A percentile compares a stretch with the other conserved stretches of the same genome.
phyloP scores from a whole-genome alignment of 1,139 yeast genomes.

The Wickerhamomyces sp. region DNA sequence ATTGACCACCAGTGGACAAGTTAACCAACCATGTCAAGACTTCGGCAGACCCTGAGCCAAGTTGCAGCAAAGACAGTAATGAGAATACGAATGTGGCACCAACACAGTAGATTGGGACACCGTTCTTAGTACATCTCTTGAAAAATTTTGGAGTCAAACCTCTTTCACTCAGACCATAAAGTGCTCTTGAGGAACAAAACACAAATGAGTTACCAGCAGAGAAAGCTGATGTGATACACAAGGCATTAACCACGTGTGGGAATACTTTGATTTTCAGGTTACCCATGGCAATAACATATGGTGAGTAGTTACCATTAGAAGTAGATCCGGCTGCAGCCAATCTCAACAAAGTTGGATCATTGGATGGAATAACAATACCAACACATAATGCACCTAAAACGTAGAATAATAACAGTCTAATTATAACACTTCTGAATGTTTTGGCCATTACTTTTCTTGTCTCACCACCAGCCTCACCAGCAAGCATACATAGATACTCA shows the following conservation, averaged over 20 bases:
- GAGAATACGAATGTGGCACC: conserved; percentile 38
- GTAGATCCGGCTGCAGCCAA: conserved; percentile 53
- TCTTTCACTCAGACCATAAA: conserved; percentile 47
- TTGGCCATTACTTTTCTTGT: conserved; percentile 64
- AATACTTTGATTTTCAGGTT: conserved; percentile 38
- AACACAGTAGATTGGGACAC: conserved; percentile 48
- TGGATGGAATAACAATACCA: conserved; percentile 35
- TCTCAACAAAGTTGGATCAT: conserved; percentile 32
- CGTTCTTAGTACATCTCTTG: conserved; percentile 34
- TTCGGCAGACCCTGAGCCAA: conserved; percentile 29
- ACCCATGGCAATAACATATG: conserved; percentile 49
- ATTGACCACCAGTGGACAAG: conserved; percentile 46
- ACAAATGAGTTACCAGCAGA: conserved; percentile 60
- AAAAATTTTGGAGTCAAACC: conserved; percentile 48
- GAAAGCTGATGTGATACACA: conserved; percentile 48
- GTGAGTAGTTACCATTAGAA: conserved; percentile 28
- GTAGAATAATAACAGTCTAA: conserved; percentile 67
- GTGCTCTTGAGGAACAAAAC: conserved; percentile 42
- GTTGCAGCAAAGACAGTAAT: conserved; percentile 33
- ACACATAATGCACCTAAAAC: conserved; percentile 62
- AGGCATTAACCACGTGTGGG: conserved; percentile 51
- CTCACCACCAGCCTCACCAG: conserved; percentile 75
- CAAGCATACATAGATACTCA: conserved; percentile 39
- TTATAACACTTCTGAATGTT: conserved; percentile 66
- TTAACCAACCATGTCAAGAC: conserved; percentile 46